Conservation (phyloP, 495 filamentous ascomycete species). For the Aspergillus biplanus region DNA sequence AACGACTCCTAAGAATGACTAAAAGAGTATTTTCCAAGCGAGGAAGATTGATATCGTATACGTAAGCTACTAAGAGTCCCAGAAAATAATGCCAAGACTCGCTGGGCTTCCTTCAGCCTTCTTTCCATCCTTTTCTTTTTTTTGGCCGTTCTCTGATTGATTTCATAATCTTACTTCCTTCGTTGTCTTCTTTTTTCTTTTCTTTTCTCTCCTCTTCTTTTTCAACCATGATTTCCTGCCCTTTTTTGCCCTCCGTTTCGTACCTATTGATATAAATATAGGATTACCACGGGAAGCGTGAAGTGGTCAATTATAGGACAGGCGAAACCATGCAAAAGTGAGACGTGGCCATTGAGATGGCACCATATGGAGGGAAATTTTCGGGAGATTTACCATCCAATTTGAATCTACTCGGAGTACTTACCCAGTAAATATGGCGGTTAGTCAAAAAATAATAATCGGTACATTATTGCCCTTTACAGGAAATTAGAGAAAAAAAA, state of each 20-base stretch:
- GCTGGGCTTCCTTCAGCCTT: not conserved
- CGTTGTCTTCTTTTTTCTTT: not conserved
- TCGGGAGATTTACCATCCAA: conserved; percentile 1
- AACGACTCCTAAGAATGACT: too few relatives aligned
- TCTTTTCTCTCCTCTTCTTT: too few relatives aligned
- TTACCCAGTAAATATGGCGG: not conserved
- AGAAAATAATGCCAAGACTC: not conserved
- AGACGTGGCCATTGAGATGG: conserved; percentile 24
- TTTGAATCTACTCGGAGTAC: too few relatives aligned
- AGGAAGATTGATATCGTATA: conserved; percentile 1
- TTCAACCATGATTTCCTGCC: too few relatives aligned
- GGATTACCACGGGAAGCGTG: not conserved
- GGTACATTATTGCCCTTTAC: not conserved
- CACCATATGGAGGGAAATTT: conserved; percentile 19
- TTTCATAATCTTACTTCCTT: not conserved
- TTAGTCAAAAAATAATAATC: not conserved
- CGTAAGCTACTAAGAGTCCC: not conserved
- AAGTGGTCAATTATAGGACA: not conserved
- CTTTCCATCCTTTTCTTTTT: not conserved
- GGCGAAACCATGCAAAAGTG: conserved; percentile 12
- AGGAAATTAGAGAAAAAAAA: not conserved
- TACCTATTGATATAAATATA: too few relatives aligned
- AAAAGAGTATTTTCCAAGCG: not conserved
- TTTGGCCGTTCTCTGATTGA: not conserved
- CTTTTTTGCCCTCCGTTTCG: too few relatives aligned